These are phyloP conservation scores for Entamoeba moshkovskii DNA, from an alignment of 208 protist species.

Conservation along the genomic window DNA sequence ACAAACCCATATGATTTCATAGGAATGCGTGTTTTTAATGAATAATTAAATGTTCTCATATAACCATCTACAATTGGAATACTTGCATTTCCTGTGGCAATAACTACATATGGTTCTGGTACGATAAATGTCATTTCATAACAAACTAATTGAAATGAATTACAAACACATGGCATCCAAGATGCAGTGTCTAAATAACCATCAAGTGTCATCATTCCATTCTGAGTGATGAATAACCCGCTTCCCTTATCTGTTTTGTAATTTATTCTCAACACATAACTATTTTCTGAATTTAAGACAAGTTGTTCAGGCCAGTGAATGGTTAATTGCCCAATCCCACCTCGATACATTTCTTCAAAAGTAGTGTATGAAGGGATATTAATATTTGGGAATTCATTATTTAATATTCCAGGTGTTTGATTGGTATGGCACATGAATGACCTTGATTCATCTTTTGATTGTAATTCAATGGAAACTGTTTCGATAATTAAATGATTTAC, in stretches of 20 bases:
- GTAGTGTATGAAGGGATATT: not conserved
- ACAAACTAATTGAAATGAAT: conserved; percentile 2
- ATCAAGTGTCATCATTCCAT: not conserved
- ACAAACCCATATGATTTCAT: not conserved
- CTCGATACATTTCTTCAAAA: not conserved
- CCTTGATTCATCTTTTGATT: not conserved
- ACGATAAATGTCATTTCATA: not conserved
- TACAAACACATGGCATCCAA: not conserved
- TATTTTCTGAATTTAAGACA: not conserved
- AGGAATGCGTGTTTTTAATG: not conserved
- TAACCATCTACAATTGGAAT: not conserved
- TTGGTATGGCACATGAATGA: not conserved
- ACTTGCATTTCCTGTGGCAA: not conserved
- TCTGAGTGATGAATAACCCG: not conserved
- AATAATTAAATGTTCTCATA: not conserved
- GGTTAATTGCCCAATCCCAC: not conserved
- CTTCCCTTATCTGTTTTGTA: not conserved
- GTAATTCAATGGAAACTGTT: not conserved
- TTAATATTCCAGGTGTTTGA: not conserved
- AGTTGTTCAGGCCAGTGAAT: not conserved
- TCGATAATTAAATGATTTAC: not conserved
- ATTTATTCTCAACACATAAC: not conserved
- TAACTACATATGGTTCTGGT: not conserved
- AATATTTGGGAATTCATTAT: not conserved
- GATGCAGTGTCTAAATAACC: not conserved